These are phyloP conservation scores for Penicillium sp. DNA, from an alignment of 2,329 filamentous ascomycete genomes.

Conservation along the genomic window DNA sequence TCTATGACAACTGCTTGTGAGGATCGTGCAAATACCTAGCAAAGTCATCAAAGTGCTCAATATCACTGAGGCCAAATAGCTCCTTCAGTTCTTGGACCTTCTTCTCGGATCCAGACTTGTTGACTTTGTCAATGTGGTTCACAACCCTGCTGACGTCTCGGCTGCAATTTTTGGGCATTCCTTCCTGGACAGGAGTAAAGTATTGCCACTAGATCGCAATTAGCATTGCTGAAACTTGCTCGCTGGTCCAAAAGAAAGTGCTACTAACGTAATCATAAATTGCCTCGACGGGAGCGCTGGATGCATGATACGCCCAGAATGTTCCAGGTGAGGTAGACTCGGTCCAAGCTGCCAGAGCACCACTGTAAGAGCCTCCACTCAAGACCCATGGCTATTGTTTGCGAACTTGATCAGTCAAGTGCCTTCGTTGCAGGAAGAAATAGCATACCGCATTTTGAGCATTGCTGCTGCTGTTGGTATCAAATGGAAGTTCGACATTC, in stretches of 20 bases:
- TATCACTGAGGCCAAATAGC: constrained; percentile 58
- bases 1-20: not conserved
- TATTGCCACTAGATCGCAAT: constrained; percentile 57
- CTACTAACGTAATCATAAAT: constrained; percentile 57
- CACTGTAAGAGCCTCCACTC: constrained; percentile 63
- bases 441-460: constrained; percentile 53
- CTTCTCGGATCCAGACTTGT: constrained; percentile 50
- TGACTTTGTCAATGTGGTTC: constrained; percentile 60
- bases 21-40: constrained; percentile 40
- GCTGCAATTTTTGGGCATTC: constrained; percentile 66
- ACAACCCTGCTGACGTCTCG: constrained; percentile 59
- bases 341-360: constrained; percentile 63
- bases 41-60: constrained; percentile 61
- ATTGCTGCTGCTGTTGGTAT: constrained; percentile 55
- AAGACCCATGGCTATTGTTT: constrained; percentile 60
- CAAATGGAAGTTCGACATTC: constrained; percentile 61
- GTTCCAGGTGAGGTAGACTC: constrained; percentile 60
- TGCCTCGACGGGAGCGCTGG: constrained; percentile 62
- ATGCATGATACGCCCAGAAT: constrained; percentile 66
- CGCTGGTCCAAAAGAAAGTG: not conserved
- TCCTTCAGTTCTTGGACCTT: constrained; percentile 56
- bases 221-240: not conserved
- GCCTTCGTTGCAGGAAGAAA: not conserved
- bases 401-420: not conserved
- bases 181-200: constrained; percentile 62